Evolutionary conservation across 768 basidiomycete species (phyloP).

Genomic region (Russula emetica): DNA sequence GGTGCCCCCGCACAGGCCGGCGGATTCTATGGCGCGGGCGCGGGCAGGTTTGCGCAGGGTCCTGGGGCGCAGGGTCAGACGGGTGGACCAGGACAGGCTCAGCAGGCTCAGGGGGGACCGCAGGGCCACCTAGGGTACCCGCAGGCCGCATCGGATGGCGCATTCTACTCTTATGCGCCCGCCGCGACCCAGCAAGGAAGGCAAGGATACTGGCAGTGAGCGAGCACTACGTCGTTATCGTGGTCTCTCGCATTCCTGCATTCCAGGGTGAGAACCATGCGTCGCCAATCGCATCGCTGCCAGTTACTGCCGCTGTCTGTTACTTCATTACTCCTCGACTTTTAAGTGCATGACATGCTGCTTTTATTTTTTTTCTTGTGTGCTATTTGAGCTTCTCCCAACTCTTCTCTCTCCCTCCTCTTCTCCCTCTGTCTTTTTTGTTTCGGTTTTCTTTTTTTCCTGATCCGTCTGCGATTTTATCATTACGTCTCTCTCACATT

Average conservation of each 20-base stretch:
- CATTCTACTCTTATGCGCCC: constrained; percentile 55
- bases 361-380: constrained; percentile 2
- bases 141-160: constrained; percentile 56
- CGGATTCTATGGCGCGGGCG: constrained; percentile 43
- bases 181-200: constrained; percentile 41
- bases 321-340: constrained; percentile 2
- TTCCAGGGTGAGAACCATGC: background rate
- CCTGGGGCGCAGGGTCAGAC: constrained; percentile 41
- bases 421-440: constrained; percentile 16
- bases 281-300: constrained; percentile 13
- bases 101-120: constrained; percentile 40
- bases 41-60: constrained; percentile 41
- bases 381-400: constrained; percentile 16
- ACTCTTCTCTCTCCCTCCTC: constrained; percentile 14
- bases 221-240: background rate
- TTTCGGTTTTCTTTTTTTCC: constrained; percentile 26
- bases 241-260: constrained; percentile 2
- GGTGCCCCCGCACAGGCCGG: constrained; percentile 45
- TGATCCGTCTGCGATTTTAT: constrained; percentile 29
- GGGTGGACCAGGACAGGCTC: constrained; percentile 43
- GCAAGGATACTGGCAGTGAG: constrained; percentile 53
- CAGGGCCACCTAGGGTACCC: constrained; percentile 60
- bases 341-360: constrained; percentile 2
- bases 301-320: constrained; percentile 13
- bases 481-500: constrained; percentile 23